Percentiles rank a stretch among this genome's conserved stretches.
Evolutionary conservation across 2,329 filamentous ascomycete species (phyloP).

Genomic region (Biscogniauxia sp.): DNA sequence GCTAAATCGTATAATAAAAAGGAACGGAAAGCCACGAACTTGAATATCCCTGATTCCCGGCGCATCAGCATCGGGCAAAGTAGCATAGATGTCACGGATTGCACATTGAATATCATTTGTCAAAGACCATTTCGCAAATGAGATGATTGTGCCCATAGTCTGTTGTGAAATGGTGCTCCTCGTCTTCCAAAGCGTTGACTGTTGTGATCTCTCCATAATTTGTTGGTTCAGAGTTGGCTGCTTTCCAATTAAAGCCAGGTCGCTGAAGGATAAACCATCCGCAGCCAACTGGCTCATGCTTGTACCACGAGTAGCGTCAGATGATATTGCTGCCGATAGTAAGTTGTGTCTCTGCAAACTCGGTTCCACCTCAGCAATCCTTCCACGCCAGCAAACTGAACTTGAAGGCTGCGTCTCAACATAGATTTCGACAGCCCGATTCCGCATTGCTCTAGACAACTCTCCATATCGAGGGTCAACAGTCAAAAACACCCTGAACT

Average conservation of each 20-base stretch:
- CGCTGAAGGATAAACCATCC: constrained; percentile 47
- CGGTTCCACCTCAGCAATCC: constrained; percentile 48
- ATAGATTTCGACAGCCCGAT: constrained; percentile 87
- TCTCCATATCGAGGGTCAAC: constrained; percentile 92
- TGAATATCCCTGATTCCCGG: constrained; percentile 39
- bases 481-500: constrained; percentile 91
- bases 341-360: constrained; percentile 45
- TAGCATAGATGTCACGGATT: constrained; percentile 36
- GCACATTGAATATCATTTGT: constrained; percentile 33
- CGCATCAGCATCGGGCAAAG: constrained; percentile 28
- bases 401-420: constrained; percentile 50
- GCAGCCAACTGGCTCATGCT: constrained; percentile 37
- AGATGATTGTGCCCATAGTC: constrained; percentile 15
- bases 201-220: background rate
- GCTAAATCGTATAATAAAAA: constrained; percentile 8
- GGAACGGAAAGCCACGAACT: constrained; percentile 38
- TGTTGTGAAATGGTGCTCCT: constrained; percentile 2
- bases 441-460: constrained; percentile 93
- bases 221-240: constrained; percentile 20
- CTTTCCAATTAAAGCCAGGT: constrained; percentile 39
- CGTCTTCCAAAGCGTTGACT: background rate
- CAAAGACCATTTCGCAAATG: constrained; percentile 30
- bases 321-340: constrained; percentile 34
- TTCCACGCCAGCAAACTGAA: constrained; percentile 34
- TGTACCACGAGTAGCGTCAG: constrained; percentile 26